Evolutionary conservation across 139 green algal species (phyloP).

Genomic region (Coccomyxa sp.): DNA sequence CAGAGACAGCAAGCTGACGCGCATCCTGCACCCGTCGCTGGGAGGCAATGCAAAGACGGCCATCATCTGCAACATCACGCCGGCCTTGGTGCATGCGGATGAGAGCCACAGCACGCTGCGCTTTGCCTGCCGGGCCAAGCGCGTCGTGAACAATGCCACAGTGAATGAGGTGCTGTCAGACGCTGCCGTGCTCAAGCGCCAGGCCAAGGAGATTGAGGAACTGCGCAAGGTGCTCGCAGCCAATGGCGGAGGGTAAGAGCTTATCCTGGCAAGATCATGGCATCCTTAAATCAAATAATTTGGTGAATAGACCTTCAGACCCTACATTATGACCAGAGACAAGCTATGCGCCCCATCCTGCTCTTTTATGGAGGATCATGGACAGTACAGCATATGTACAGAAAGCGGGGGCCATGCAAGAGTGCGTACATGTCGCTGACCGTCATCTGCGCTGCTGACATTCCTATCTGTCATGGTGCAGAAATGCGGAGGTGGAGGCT

Average conservation of each 20-base stretch:
- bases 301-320: too few species aligned
- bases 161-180: constrained; percentile 85
- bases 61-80: constrained; percentile 94
- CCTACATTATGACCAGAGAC: too few species aligned
- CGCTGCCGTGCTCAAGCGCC: constrained; percentile 81
- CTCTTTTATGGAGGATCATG: too few species aligned
- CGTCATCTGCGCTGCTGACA: background rate
- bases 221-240: constrained; percentile 49
- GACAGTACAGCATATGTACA: background rate
- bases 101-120: constrained; percentile 90
- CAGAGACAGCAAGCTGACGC: constrained; percentile 85
- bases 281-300: too few species aligned
- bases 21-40: constrained; percentile 90
- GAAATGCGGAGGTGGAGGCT: constrained; percentile 48
- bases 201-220: constrained; percentile 74
- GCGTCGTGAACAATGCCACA: constrained; percentile 87
- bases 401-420: background rate
- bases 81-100: constrained; percentile 67
- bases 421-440: background rate
- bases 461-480: too few species aligned
- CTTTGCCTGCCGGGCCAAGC: constrained; percentile 91
- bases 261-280: too few species aligned
- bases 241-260: constrained; percentile 28
- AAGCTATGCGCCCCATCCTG: too few species aligned
- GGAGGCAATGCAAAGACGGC: constrained; percentile 95